Base-by-base conservation (phyloP, 2,329 filamentous ascomycete species). In the Ceratocystis cubensis region DNA sequence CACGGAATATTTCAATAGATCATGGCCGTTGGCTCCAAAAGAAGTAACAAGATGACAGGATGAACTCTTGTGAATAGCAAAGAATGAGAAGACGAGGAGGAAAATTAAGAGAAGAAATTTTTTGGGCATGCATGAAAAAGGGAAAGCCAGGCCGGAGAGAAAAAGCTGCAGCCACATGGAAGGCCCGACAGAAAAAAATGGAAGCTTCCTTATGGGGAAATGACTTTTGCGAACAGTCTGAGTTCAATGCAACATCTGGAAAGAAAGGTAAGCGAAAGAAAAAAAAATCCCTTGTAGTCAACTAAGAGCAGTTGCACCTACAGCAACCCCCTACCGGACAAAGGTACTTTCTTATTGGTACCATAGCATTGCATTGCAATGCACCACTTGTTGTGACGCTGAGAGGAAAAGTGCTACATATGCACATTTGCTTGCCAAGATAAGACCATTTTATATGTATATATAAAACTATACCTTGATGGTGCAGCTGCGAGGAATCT, bases 111-210 rank as follows among this genome's bases (percentile, higher is more conserved):
- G 48, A 20, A 48, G 17, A 48, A 48, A 44, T 15, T 44, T 37
- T 45, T 28, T 15, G 57, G 44, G 30, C 30, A 63, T 20, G 57
- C 20, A 64, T 10, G 37, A 41, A 10, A 48, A 6, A 61, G 56
- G 45, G 17, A 46, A 68, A 65, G 28, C 5, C 53, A 33, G 7
- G 53, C 53, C 53, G 28, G 53, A 28, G 25, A 28, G 44, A 37
- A 64, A 61, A 48, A 62, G 59, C 53, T 33, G 41, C 48, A 17
- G 63, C 66, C 64, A 64, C 44, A 59, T 67, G 53, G 53, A 59
- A 59, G 53, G 53, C 53, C 53, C 53, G 53, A 59, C 53, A 59
- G 53, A 59, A 59, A 59, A 30, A 59, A 59, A 33, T 20, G 53
- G 53, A 59, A 59, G 53, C 28, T 30, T 59, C 28, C 53, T 37